These are phyloP conservation scores for Sugiyamaella castrensis DNA, from an alignment of 1,139 yeast genomes.

Conservation along the genomic window DNA sequence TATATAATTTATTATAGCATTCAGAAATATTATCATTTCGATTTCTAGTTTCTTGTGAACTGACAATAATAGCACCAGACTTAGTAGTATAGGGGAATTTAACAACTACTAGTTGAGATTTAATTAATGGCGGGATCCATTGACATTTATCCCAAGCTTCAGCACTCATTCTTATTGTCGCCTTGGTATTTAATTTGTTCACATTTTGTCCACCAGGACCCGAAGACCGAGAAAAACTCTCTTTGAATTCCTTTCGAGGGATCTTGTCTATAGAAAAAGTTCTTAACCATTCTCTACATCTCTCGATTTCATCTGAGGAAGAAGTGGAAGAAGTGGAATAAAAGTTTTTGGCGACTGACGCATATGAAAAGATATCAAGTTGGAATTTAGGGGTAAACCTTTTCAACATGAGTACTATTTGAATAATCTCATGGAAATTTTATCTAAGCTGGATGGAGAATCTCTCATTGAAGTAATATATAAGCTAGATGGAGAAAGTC, in stretches of 20 bases:
- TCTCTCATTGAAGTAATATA: too few relatives aligned
- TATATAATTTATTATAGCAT: slow-evolving; percentile 58
- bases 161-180: slow-evolving; percentile 55
- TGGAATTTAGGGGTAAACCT: too few relatives aligned
- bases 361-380: too few relatives aligned
- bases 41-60: slow-evolving; percentile 59
- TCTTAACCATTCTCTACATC: slow-evolving; percentile 43
- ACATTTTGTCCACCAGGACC: slow-evolving; percentile 98
- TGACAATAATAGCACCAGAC: slow-evolving; percentile 55
- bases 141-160: slow-evolving; percentile 49
- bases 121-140: slow-evolving; percentile 64
- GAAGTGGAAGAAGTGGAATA: too few relatives aligned
- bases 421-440: neutral
- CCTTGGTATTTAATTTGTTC: slow-evolving; percentile 67
- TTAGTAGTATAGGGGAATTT: slow-evolving; percentile 57
- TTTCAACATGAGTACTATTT: too few relatives aligned
- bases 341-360: too few relatives aligned
- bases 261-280: slow-evolving; percentile 39
- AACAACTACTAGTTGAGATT: slow-evolving; percentile 38
- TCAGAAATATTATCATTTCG: slow-evolving; percentile 56
- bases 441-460: neutral
- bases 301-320: too few relatives aligned
- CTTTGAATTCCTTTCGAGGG: slow-evolving; percentile 51
- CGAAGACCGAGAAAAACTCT: slow-evolving; percentile 67
- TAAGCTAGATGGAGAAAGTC: too few relatives aligned